Evolutionary conservation across 805 yeast species (phyloP).

Genomic region (Barnettozyma pratensis): DNA sequence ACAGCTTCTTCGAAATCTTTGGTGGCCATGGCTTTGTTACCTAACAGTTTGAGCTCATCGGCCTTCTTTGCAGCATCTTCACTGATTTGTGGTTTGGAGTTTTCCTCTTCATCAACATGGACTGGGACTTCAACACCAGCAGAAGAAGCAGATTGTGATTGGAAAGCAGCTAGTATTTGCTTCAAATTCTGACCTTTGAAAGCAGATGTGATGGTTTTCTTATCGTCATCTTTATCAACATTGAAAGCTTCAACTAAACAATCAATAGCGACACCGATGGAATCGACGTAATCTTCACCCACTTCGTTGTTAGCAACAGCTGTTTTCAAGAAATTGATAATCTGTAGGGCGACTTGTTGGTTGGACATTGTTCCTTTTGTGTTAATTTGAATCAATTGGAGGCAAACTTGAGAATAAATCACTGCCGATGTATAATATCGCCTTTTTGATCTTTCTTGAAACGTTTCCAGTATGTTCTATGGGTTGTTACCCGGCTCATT

Average conservation of each 20-base stretch:
- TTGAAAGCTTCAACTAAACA: conserved; percentile 86
- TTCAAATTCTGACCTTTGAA: conserved; percentile 44
- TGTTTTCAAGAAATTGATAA: conserved; percentile 63
- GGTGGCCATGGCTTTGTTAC: conserved; percentile 83
- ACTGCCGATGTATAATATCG: not conserved
- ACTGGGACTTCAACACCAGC: conserved; percentile 34
- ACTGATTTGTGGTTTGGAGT: conserved; percentile 27
- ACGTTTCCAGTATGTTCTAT: conserved; percentile 1
- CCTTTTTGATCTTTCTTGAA: not conserved
- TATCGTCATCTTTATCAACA: conserved; percentile 48
- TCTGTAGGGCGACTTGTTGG: conserved; percentile 65
- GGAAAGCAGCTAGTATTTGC: conserved; percentile 35
- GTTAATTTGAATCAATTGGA: too few species aligned
- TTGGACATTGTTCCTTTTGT: conserved; percentile 27
- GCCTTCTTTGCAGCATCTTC: conserved; percentile 65
- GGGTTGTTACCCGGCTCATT: not conserved
- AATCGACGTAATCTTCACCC: conserved; percentile 76
- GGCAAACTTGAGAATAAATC: too few species aligned
- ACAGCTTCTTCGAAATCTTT: conserved; percentile 69
- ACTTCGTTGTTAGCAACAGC: conserved; percentile 58
- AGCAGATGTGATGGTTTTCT: conserved; percentile 20
- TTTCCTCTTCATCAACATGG: conserved; percentile 36
- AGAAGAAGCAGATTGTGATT: conserved; percentile 18
- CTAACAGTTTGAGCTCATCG: conserved; percentile 79
- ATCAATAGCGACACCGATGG: conserved; percentile 90